A percentile compares a stretch with the other conserved stretches of the same genome.
These are phyloP conservation scores for Nitzschia sp. DNA, from an alignment of 108 stramenopile genomes.

Conservation along the genomic window DNA sequence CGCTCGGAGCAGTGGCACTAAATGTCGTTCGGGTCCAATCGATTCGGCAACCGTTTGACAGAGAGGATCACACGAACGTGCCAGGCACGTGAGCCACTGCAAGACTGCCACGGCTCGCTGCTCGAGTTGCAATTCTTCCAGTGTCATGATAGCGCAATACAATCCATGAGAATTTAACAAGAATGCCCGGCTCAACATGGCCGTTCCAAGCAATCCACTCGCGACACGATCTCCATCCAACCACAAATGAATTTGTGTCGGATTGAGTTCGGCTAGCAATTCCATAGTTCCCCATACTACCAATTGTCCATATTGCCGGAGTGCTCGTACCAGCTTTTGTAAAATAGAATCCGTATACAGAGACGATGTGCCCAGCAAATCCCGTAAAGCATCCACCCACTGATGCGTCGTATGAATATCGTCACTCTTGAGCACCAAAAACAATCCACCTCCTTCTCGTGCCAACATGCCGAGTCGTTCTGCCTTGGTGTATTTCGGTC, in stretches of 20 bases:
- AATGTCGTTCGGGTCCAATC: constrained; percentile 45
- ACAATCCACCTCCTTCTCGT: constrained; percentile 64
- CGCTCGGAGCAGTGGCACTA: constrained; percentile 66
- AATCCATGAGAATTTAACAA: constrained; percentile 50
- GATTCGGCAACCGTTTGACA: constrained; percentile 63
- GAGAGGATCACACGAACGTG: constrained; percentile 77
- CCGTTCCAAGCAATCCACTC: constrained; percentile 54
- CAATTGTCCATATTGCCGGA: constrained; percentile 69
- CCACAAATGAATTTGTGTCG: constrained; percentile 61
- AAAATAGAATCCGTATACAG: constrained; percentile 63
- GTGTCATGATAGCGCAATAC: constrained; percentile 69
- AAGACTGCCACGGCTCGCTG: constrained; percentile 72
- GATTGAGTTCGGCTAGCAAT: constrained; percentile 61
- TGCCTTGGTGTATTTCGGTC: constrained; percentile 34
- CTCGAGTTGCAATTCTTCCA: constrained; percentile 62
- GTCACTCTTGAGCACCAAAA: constrained; percentile 74
- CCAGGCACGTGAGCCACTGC: constrained; percentile 64
- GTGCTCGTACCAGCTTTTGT: constrained; percentile 51
- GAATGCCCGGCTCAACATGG: constrained; percentile 64
- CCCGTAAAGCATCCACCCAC: constrained; percentile 57
- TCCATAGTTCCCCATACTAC: constrained; percentile 86
- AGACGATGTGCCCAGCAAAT: constrained; percentile 46
- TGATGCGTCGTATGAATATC: constrained; percentile 64
- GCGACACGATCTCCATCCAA: constrained; percentile 73
- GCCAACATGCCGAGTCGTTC: constrained; percentile 67